phyloP scores from a whole-genome alignment of 345 rosid genomes.

The Erucastrum elatum region DNA sequence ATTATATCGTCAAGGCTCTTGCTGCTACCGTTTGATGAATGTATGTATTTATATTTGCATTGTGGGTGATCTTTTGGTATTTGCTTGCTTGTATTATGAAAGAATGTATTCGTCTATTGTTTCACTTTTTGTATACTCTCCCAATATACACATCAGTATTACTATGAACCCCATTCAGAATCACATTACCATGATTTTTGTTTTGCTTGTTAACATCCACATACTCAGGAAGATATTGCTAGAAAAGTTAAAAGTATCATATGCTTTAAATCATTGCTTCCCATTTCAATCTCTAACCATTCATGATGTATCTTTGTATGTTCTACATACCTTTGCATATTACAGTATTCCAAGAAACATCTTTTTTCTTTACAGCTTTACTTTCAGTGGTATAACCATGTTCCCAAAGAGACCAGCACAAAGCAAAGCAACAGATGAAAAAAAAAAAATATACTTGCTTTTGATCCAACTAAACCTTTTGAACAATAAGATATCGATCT shows the following conservation, averaged over 20 bases:
- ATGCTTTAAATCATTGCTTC: too few relatives aligned
- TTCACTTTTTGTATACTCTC: not conserved
- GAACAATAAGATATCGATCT: constrained; percentile 10
- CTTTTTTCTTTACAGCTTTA: too few relatives aligned
- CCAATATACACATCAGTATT: too few relatives aligned
- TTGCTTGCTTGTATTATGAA: not conserved
- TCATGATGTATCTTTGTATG: too few relatives aligned
- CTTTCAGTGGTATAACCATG: too few relatives aligned
- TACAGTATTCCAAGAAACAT: too few relatives aligned
- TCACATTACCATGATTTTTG: too few relatives aligned
- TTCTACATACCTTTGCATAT: too few relatives aligned
- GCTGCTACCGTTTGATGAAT: not conserved
- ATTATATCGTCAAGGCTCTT: not conserved
- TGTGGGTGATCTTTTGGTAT: not conserved
- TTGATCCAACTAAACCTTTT: constrained; percentile 19
- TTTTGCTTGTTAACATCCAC: too few relatives aligned
- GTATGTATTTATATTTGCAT: not conserved
- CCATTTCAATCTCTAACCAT: too few relatives aligned
- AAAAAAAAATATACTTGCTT: constrained; percentile 15
- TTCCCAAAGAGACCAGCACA: not conserved
- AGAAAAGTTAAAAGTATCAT: too few relatives aligned
- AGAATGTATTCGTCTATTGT: not conserved
- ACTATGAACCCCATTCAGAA: not conserved
- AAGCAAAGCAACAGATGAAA: not conserved
- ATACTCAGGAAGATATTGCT: not conserved